Percentiles rank a stretch among this genome's conserved stretches.
phyloP scores from a whole-genome alignment of 805 yeast genomes.

The Starmerella floris region DNA sequence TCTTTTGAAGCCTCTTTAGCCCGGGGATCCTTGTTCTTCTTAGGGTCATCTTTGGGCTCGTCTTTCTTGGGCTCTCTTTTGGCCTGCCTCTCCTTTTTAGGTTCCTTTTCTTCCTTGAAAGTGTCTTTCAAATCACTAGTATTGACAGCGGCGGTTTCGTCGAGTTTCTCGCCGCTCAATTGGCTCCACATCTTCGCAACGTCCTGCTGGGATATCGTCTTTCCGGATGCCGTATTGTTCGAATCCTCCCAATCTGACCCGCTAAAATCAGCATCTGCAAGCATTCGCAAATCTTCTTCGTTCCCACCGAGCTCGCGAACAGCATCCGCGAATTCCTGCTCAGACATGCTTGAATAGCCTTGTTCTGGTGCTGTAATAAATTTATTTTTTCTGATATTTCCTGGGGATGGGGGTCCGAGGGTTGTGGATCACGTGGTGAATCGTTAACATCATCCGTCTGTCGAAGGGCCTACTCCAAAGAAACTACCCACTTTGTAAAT shows the following conservation, averaged over 20 bases:
- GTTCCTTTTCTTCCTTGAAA: background rate
- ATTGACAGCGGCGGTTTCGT: background rate
- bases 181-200: constrained; percentile 22
- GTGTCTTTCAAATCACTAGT: background rate
- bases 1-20: background rate
- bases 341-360: background rate
- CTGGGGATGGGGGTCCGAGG: too few species aligned
- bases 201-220: constrained; percentile 12
- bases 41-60: constrained; percentile 1
- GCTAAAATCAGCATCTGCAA: constrained; percentile 39
- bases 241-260: constrained; percentile 27
- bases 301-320: constrained; percentile 76
- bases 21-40: background rate
- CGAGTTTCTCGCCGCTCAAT: constrained; percentile 7
- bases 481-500: too few species aligned
- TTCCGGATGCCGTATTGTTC: constrained; percentile 11
- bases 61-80: constrained; percentile 1
- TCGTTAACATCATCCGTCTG: too few species aligned
- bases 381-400: background rate
- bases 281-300: constrained; percentile 59
- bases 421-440: too few species aligned
- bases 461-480: too few species aligned
- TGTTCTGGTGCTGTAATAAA: too few species aligned
- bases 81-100: too few species aligned
- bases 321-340: constrained; percentile 43